phyloP scores from a whole-genome alignment of 2,329 filamentous ascomycete species.

The Aspergillus ustus region DNA sequence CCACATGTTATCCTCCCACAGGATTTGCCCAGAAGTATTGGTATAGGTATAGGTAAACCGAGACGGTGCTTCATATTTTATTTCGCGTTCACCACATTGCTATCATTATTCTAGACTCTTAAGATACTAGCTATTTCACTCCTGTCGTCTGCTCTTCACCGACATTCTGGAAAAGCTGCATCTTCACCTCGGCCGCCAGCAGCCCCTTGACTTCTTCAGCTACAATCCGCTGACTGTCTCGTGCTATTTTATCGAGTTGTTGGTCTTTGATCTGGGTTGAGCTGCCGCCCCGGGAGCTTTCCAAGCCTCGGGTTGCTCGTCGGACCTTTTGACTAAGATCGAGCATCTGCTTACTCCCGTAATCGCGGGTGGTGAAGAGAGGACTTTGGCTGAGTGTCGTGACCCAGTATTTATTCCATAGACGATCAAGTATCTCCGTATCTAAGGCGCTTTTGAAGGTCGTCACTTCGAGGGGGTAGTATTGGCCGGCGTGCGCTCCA shows the following conservation, averaged over 20 bases:
- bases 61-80: neutral
- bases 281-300: constrained; percentile 37
- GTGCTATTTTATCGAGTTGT: constrained; percentile 58
- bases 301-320: constrained; percentile 59
- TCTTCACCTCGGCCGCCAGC: constrained; percentile 56
- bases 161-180: constrained; percentile 54
- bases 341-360: constrained; percentile 86
- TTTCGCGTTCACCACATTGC: neutral
- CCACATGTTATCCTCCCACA: neutral
- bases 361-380: constrained; percentile 89
- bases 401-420: constrained; percentile 98
- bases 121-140: constrained; percentile 16
- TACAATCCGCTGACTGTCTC: constrained; percentile 62
- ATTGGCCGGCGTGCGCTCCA: constrained; percentile 85
- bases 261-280: constrained; percentile 45
- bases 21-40: no score
- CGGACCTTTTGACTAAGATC: constrained; percentile 84
- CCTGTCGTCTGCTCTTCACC: constrained; percentile 30
- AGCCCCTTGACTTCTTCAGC: constrained; percentile 57
- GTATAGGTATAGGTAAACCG: no score
- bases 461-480: constrained; percentile 89
- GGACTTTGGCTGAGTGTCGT: constrained; percentile 91
- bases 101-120: neutral
- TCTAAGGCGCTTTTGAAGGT: constrained; percentile 96
- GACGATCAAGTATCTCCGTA: constrained; percentile 77